Evolutionary conservation across 78 protist species (phyloP).

Genomic region (Dictyostelium firmibasis): DNA sequence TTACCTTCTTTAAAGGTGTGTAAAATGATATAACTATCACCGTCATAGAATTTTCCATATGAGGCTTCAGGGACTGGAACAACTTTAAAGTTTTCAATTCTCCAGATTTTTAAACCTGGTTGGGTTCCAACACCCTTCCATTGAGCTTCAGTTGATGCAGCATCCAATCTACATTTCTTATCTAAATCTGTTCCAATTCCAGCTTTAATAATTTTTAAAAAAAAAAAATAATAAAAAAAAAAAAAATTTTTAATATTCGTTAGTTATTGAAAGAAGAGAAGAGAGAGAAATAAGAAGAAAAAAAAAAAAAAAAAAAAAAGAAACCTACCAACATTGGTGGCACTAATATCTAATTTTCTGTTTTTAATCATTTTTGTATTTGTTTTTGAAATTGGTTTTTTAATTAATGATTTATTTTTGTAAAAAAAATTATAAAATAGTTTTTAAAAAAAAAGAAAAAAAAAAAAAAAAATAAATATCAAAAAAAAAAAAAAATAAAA

Average conservation of each 20-base stretch:
- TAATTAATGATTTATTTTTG: not conserved
- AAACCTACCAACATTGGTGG: slow-evolving; percentile 16
- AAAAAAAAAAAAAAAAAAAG: not conserved
- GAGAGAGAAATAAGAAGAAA: no score
- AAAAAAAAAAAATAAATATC: not conserved
- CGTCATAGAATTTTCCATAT: slow-evolving; percentile 53
- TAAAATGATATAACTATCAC: slow-evolving; percentile 6
- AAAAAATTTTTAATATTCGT: no score
- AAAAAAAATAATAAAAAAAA: not conserved
- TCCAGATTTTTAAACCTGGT: slow-evolving; percentile 56
- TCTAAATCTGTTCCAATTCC: slow-evolving; percentile 42
- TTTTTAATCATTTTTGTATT: slow-evolving; percentile 36
- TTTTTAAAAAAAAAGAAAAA: not conserved
- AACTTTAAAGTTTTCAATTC: slow-evolving; percentile 72
- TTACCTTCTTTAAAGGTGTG: slow-evolving; percentile 86
- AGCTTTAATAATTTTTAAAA: not conserved
- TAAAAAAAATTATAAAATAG: not conserved
- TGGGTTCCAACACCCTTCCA: slow-evolving; percentile 42
- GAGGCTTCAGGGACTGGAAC: not conserved
- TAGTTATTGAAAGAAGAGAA: no score
- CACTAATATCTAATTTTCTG: slow-evolving; percentile 8
- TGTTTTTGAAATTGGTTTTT: not conserved
- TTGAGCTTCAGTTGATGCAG: slow-evolving; percentile 25
- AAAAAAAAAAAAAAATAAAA: not conserved
- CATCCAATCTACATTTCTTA: slow-evolving; percentile 30